Evolutionary conservation across 108 stramenopile species (phyloP).

Genomic region (Cyclotella baltica): DNA sequence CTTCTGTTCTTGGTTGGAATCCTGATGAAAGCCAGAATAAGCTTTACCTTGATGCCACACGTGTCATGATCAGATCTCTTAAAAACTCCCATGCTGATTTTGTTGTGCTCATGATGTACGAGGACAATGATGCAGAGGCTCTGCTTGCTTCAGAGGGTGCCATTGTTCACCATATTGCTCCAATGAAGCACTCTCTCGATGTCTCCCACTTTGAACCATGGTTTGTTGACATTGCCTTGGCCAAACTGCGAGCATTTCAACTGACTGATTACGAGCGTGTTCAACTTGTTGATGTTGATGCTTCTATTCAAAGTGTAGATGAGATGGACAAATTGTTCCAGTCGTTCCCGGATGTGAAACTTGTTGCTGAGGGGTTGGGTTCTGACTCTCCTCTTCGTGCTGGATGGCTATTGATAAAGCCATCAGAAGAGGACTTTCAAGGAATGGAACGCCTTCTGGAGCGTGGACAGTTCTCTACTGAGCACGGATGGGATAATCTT

Average conservation of each 20-base stretch:
- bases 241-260: conserved; percentile 23
- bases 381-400: conserved; percentile 4
- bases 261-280: conserved; percentile 22
- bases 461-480: not conserved
- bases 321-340: conserved; percentile 6
- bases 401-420: conserved; percentile 12
- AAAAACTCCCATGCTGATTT: conserved; percentile 6
- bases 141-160: conserved; percentile 3
- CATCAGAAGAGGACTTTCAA: not conserved
- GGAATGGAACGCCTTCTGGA: conserved; percentile 2
- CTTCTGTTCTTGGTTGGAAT: conserved; percentile 24
- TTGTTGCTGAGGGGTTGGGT: conserved; percentile 16
- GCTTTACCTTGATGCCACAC: conserved; percentile 14
- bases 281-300: conserved; percentile 16
- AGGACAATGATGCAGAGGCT: not conserved
- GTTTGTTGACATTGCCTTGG: conserved; percentile 21
- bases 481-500: conserved; percentile 5
- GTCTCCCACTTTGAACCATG: conserved; percentile 15
- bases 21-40: conserved; percentile 8
- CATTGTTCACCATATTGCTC: not conserved
- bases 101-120: conserved; percentile 12
- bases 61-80: conserved; percentile 11
- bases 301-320: not conserved
- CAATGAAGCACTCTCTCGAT: conserved; percentile 4
- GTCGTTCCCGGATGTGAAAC: conserved; percentile 1